Base-by-base conservation (phyloP, 169 alveolate species). In the Cryptosporidium ubiquitum region DNA sequence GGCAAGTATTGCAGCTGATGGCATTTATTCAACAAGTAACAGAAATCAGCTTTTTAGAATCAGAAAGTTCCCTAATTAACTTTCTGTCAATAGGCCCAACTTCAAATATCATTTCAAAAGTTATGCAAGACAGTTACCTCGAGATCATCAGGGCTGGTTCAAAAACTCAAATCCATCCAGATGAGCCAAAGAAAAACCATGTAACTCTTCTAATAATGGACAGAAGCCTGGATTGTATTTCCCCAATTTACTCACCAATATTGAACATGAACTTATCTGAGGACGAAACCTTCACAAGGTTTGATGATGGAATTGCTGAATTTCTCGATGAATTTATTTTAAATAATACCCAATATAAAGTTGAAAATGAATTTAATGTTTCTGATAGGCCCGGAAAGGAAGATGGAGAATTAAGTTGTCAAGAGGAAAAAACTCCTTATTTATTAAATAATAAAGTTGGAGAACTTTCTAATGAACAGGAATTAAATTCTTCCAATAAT, bases 171-270 rank as follows among this genome's bases (percentile, higher is more conserved):
- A 42, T 18, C 39, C 31, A 52, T 16, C 52, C 58, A 58, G 26
- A 2, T 26, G 29, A 3, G 2, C 3, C 51, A 16, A 26, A 52
- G 29, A 20, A 39, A 26, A 49, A 73, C 12, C 29, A 55, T n/a
- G 20, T 73, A 0, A 73, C 85, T 9, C 12, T 73, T 5, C 37
- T 73, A 55, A 52, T 73, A 10, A 73, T 73, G 85, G 85, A 73
- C 18, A 51, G 85, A 57, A 73, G n/a, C 18, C 16, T 73, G 58
- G 85, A 73, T n/a, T 73, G 39, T 3, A 40, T 73, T 29, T 73
- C 85, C 10, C 85, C 85, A 4, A 73, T 73, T 23, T 73, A 55
- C 31, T 73, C 85, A 2, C 85, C 85, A 14, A 58, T 73, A 47
- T 14, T 35, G 7, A 73, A 55, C 57, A 73, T 58, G 58, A 55